A percentile compares a stretch with the other conserved stretches of the same genome.
phyloP scores from a whole-genome alignment of 2,329 filamentous ascomycete genomes.

The Ascochyta viciae-villosae region DNA sequence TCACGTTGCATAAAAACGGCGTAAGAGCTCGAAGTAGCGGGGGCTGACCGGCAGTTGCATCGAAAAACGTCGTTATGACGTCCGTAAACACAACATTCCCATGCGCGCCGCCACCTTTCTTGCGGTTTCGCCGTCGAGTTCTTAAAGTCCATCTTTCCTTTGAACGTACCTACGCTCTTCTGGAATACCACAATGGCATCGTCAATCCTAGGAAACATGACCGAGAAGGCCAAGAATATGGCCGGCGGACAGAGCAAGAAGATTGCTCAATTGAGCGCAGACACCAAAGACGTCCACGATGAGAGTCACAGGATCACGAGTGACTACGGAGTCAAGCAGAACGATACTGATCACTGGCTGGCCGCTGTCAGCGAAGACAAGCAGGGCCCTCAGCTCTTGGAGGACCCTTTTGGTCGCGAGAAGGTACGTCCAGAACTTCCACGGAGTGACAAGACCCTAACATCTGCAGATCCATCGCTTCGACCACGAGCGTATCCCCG shows the following conservation, averaged over 20 bases:
- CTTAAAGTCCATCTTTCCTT: slow-evolving; percentile 10
- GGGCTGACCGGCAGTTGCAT: slow-evolving; percentile 19
- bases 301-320: slow-evolving; percentile 69
- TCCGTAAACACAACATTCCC: slow-evolving; percentile 23
- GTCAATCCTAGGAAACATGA: slow-evolving; percentile 34
- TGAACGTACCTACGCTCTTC: slow-evolving; percentile 1
- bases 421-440: slow-evolving; percentile 60
- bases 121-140: slow-evolving; percentile 8
- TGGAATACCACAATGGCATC: slow-evolving; percentile 38
- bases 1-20: slow-evolving; percentile 18
- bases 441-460: slow-evolving; percentile 6
- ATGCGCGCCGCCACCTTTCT: neutral
- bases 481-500: slow-evolving; percentile 75
- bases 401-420: slow-evolving; percentile 76
- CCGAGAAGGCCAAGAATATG: slow-evolving; percentile 45
- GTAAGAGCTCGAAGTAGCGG: slow-evolving; percentile 19
- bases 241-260: slow-evolving; percentile 57
- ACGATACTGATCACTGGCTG: slow-evolving; percentile 80
- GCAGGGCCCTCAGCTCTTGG: slow-evolving; percentile 71
- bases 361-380: slow-evolving; percentile 67
- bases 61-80: slow-evolving; percentile 30
- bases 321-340: slow-evolving; percentile 77
- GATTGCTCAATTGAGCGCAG: slow-evolving; percentile 64
- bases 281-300: slow-evolving; percentile 66
- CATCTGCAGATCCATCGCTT: slow-evolving; percentile 71